Percentiles rank a stretch among this genome's conserved stretches.
phyloP scores from a whole-genome alignment of 2,329 filamentous ascomycete species.

The Epichloe elymi region DNA sequence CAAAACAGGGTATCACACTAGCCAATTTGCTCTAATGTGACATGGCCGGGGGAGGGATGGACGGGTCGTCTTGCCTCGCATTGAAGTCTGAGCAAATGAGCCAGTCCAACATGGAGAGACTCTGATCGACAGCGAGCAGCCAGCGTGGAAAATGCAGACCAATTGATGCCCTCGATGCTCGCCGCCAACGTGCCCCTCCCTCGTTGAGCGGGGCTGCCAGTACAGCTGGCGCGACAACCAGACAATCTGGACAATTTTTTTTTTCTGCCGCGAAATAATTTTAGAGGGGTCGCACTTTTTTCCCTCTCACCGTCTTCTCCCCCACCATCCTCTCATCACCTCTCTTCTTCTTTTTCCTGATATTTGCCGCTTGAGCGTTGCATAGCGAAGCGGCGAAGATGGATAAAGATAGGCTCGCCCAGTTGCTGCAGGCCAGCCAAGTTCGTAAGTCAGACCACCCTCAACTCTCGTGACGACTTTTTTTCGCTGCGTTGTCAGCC shows the following conservation, averaged over 20 bases:
- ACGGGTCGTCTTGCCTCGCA: too few relatives aligned
- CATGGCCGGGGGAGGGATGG: too few relatives aligned
- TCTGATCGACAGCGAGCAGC: too few relatives aligned
- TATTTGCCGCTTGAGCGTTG: conserved; percentile 6
- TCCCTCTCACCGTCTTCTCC: conserved; percentile 5
- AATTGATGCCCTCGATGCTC: background rate
- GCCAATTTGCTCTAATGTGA: too few relatives aligned
- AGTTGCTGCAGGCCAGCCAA: conserved; percentile 77
- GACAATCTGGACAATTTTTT: conserved; percentile 7
- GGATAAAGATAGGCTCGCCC: conserved; percentile 60
- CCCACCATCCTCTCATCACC: background rate
- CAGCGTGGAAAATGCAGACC: background rate
- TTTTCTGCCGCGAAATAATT: conserved; percentile 7
- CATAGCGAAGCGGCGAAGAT: conserved; percentile 14
- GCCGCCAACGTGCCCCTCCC: conserved; percentile 1
- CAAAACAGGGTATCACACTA: too few relatives aligned
- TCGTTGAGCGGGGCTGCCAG: conserved; percentile 5
- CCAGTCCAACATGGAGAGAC: too few relatives aligned
- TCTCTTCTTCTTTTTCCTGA: conserved; percentile 4
- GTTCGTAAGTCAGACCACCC: conserved; percentile 50
- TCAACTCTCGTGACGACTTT: background rate
- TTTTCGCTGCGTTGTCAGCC: conserved; percentile 4
- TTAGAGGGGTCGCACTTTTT: conserved; percentile 6
- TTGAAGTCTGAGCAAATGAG: too few relatives aligned
- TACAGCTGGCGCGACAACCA: conserved; percentile 1